phyloP scores from a whole-genome alignment of 2,329 filamentous ascomycete species.

The Ceratocystis destructans region DNA sequence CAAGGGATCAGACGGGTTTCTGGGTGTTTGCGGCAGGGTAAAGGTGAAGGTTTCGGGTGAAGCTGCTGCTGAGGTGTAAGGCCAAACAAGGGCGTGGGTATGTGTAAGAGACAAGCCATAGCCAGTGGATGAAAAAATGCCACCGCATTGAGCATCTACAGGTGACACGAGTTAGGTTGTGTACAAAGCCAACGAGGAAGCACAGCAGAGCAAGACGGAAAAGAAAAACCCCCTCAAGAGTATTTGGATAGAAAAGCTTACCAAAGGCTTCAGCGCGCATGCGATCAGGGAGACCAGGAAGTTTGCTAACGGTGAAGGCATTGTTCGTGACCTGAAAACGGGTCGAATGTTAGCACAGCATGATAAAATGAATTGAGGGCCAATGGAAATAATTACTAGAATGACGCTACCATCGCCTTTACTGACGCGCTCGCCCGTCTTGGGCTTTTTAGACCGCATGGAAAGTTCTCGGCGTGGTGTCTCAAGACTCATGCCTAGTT shows the following conservation, averaged over 20 bases:
- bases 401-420: conserved; percentile 56
- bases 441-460: conserved; percentile 48
- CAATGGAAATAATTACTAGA: conserved; percentile 34
- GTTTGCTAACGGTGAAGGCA: conserved; percentile 72
- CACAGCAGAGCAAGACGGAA: neutral
- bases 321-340: conserved; percentile 60
- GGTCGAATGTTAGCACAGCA: conserved; percentile 3
- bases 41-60: conserved; percentile 70
- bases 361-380: neutral
- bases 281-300: conserved; percentile 68
- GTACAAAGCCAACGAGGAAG: neutral
- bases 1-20: conserved; percentile 52
- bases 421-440: conserved; percentile 45
- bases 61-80: conserved; percentile 56
- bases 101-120: conserved; percentile 72
- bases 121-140: conserved; percentile 49
- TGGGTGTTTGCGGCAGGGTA: conserved; percentile 59
- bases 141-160: conserved; percentile 50
- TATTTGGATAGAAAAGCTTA: conserved; percentile 30
- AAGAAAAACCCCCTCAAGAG: conserved; percentile 14
- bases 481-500: conserved; percentile 33
- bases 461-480: conserved; percentile 37
- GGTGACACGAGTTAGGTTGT: neutral
- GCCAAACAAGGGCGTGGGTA: conserved; percentile 78
- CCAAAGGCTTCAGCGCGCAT: conserved; percentile 53